phyloP scores from a whole-genome alignment of 805 yeast species.

The Cyberlindnera xylosilytica region DNA sequence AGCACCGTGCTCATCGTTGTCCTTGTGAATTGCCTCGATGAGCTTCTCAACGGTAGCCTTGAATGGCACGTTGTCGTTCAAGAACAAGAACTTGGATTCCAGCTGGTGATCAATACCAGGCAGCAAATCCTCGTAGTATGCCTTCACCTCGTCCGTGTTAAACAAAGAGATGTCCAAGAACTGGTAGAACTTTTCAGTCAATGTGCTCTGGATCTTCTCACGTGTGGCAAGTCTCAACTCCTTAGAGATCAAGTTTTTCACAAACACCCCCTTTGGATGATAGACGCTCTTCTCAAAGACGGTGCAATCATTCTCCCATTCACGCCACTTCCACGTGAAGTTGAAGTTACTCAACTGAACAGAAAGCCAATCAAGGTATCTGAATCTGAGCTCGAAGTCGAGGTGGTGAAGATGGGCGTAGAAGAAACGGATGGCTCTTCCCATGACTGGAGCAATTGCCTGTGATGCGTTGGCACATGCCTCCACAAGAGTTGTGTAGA shows the following conservation, averaged over 20 bases:
- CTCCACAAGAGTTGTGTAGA: slow-evolving; percentile 79
- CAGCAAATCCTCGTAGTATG: slow-evolving; percentile 36
- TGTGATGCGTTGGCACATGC: slow-evolving; percentile 80
- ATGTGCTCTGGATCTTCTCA: slow-evolving; percentile 64
- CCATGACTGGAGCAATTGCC: slow-evolving; percentile 91
- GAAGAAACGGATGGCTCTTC: slow-evolving; percentile 83
- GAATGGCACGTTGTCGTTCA: slow-evolving; percentile 36
- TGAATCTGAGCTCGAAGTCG: slow-evolving; percentile 71
- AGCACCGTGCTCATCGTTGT: slow-evolving; percentile 28
- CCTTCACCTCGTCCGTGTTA: slow-evolving; percentile 31
- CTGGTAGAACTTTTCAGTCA: slow-evolving; percentile 55
- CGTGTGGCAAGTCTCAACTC: slow-evolving; percentile 82
- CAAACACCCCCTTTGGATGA: slow-evolving; percentile 73
- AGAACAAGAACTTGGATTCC: slow-evolving; percentile 37
- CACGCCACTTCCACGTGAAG: slow-evolving; percentile 97
- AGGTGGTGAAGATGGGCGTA: slow-evolving; percentile 62
- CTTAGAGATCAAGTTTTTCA: slow-evolving; percentile 75
- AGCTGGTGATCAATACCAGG: slow-evolving; percentile 21
- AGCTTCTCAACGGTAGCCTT: slow-evolving; percentile 35
- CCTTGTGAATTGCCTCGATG: slow-evolving; percentile 36
- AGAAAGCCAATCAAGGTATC: slow-evolving; percentile 87
- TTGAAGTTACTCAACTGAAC: slow-evolving; percentile 91
- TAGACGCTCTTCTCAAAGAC: slow-evolving; percentile 42
- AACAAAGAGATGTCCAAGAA: slow-evolving; percentile 45
- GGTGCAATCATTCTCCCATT: slow-evolving; percentile 72